These are phyloP conservation scores for Colletotrichum kahawae DNA, from an alignment of 2,329 filamentous ascomycete genomes.

Conservation along the genomic window DNA sequence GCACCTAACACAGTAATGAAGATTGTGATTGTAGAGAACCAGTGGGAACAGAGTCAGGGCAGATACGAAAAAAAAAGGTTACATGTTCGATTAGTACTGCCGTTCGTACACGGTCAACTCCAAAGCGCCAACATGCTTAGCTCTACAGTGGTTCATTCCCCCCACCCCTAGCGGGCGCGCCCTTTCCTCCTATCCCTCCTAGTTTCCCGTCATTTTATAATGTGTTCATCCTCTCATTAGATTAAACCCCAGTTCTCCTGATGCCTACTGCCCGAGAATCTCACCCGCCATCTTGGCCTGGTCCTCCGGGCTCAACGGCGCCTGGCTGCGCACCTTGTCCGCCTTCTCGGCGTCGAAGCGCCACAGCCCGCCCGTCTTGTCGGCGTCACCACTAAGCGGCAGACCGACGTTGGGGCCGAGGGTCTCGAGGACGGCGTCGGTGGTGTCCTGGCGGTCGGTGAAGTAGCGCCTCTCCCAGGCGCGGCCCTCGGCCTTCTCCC, in stretches of 20 bases:
- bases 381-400: constrained; percentile 55
- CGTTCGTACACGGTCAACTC: neutral
- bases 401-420: constrained; percentile 54
- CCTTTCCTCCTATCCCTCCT: neutral
- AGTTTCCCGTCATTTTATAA: neutral
- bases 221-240: neutral
- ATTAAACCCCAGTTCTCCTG: neutral
- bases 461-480: constrained; percentile 90
- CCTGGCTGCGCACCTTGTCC: constrained; percentile 68
- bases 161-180: neutral
- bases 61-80: neutral
- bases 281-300: constrained; percentile 57
- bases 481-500: constrained; percentile 75
- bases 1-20: too few relatives aligned
- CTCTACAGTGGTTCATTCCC: neutral
- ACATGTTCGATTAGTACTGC: neutral
- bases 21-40: too few relatives aligned
- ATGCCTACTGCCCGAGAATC: constrained; percentile 36
- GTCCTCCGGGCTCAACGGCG: constrained; percentile 45
- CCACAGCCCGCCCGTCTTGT: constrained; percentile 67
- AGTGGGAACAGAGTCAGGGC: too few relatives aligned
- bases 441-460: constrained; percentile 49
- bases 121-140: constrained; percentile 13
- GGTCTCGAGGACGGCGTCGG: constrained; percentile 48
- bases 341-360: constrained; percentile 58